Conservation (phyloP, 495 filamentous ascomycete species). For the Staphylotrichum tortipilum region DNA sequence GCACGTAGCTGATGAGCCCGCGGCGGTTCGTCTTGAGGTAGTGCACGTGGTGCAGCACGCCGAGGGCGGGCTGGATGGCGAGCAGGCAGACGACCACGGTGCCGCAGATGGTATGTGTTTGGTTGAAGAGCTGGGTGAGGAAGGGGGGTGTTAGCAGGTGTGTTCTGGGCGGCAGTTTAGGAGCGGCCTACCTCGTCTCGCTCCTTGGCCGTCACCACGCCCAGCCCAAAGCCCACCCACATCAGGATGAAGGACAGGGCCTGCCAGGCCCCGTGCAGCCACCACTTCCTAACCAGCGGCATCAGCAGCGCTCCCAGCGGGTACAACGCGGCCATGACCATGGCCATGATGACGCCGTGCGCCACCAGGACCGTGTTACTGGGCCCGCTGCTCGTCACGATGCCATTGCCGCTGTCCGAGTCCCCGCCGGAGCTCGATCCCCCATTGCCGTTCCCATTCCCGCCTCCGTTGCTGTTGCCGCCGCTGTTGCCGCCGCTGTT, state of each 20-base stretch:
- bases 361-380: slow-evolving; percentile 17
- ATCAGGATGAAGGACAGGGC: slow-evolving; percentile 45
- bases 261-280: slow-evolving; percentile 53
- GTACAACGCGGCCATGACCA: slow-evolving; percentile 48
- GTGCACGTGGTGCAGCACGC: slow-evolving; percentile 54
- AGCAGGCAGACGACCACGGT: slow-evolving; percentile 49
- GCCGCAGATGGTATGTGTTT: slow-evolving; percentile 46
- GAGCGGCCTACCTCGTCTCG: slow-evolving; percentile 22
- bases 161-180: no score
- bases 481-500: background rate
- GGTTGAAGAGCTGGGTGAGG: slow-evolving; percentile 31
- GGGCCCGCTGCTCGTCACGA: slow-evolving; percentile 3
- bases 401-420: background rate
- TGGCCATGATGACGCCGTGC: slow-evolving; percentile 48
- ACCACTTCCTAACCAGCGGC: slow-evolving; percentile 41
- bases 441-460: no score
- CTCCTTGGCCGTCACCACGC: slow-evolving; percentile 41
- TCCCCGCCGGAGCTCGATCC: slow-evolving; percentile 21
- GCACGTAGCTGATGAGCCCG: slow-evolving; percentile 46
- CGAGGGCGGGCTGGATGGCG: slow-evolving; percentile 57
- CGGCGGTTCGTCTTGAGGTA: slow-evolving; percentile 42
- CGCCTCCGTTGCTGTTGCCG: background rate
- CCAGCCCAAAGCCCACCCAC: slow-evolving; percentile 54
- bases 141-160: no score
- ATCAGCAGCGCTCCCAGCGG: slow-evolving; percentile 51